Base-by-base conservation (phyloP, 352 stramenopile genomes). In the Aphanomyces stellatus region DNA sequence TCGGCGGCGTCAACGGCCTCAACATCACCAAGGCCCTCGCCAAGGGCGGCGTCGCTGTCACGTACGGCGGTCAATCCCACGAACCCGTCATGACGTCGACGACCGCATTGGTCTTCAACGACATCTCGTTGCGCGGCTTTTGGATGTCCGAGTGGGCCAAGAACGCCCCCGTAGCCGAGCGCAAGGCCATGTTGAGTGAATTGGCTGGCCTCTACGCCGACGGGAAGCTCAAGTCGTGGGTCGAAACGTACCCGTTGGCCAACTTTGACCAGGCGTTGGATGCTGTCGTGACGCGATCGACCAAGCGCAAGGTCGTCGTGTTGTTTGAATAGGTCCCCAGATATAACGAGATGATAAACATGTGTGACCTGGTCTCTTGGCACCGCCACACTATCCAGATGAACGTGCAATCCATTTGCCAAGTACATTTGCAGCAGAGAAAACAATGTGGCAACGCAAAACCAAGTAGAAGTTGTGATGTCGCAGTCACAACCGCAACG, bases 111-210 rank as follows among this genome's bases (percentile, higher is more conserved):
- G 83, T 93, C 71, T 93, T 93, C 78, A 74, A 93, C 73, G 82
- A 91, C 75, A 95, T 96, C 53, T 87, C 82, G 73, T 81, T 95
- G 64, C 87, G 86, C 69, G 88, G 78, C 61, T 93, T 92, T 63
- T 96, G 88, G 78, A 78, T 93, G 53, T 90, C 84, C 72, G 76
- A 92, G 74, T 92, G 83, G 83, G 76, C 85, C 68, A 83, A 90
- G 76, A 64, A 87, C 53, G 71, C 81, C 65, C 77, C 66, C 17
- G 73, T 81, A 11, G 79, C 87, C 64, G 72, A 92, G 72, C 83
- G 83, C 61, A 55, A 71, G 35, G 73, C 73, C 51, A 90, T 92
- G 81, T 76, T 92, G 30, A 71, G 60, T 25, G 81, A 92, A 76
- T 76, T 92, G 42, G 81, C 83, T 25, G 65, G 60, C 15, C 76